Base-by-base conservation (phyloP, 495 filamentous ascomycete genomes). In the Aspergillus panamensis region DNA sequence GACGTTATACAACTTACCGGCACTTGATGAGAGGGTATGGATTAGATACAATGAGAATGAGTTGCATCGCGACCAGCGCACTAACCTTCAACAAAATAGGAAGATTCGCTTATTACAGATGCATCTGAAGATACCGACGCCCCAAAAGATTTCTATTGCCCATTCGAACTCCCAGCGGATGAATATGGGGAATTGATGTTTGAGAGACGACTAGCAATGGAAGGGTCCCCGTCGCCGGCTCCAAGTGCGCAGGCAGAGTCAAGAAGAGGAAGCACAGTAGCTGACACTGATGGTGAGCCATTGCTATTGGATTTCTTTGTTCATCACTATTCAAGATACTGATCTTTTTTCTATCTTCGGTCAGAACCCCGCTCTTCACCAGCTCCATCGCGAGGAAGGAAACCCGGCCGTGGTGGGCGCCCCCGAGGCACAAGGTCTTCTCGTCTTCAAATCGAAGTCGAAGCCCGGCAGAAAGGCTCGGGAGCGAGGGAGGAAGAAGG, bases 1-100 rank as follows among this genome's bases (percentile, higher is more conserved):
- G 48, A 83, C 82, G 35, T 82, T 94, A 47, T 98, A 96, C 77
- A 89, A 97, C 68, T 82, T 98, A 42, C 86, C 91, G 56, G 85
- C 86, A 8, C 84, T 97, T 50, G 90, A 98, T 73, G 90, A 95
- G 69, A 84, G 91, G 65, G 94, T 84, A 77, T 31, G 64, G 53
- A 10, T 31, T 32, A 13, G 20, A 50, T 54, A 72, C 57, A 8
- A 50, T 32, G 25, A 45, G 3, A 10, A 20, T 20, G 5, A n/a
- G 16, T 37, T 45, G 1, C 0, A 52, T 14, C 12, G 9, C 39
- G 0, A 17, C 31, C 14, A 16, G 7, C 14, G 20, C 25, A 25
- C 8, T 30, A 5, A n/a, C 21, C 20, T 29, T 48, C 44, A 4
- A 19, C 42, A 21, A 43, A 51, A 50, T 32, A 83, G 80, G 80